Evolutionary conservation across 257 asterid genomes (phyloP), one percentile per base, ranked within the genome.

Genomic region (Forsythia suspensa): DNA sequence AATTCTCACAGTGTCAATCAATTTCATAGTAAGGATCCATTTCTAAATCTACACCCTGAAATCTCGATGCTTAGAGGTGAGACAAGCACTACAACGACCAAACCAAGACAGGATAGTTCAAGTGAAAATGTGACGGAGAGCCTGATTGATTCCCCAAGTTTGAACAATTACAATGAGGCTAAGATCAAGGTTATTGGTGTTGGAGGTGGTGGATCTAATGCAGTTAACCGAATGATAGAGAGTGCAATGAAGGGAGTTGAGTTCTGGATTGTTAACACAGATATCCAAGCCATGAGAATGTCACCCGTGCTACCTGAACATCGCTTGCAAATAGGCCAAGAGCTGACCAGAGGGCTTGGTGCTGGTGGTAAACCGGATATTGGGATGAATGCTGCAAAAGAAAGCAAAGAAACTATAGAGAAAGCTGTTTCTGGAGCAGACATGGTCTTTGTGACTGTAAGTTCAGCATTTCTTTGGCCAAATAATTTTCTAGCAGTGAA

Each of bases 121-220:
- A 79, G 85, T 71, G 81, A 82, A 77, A 85, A 76, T 84, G 86
- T 85, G 61, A 74, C 76, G 6, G 89, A 88, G 81, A 84, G 81
- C 73, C 84, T 80, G 76, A 79, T 48, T 63, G 88, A 82, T 69
- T 61, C 82, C 6, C 29, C 88, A 8, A 44, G 51, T 13, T 48
- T 81, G 12, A 84, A 80, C 76, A 85, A 82, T 80, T 73, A 71
- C 80, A 85, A 82, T 46, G 91, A 81, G 84, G 91, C 91, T 18
- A 85, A 77, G 76, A 88, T 88, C 76, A 88, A 88, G 82, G 91
- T 85, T 72, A 80, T 88, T 73, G 91, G 91, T 73, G 88, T 88
- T 55, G 91, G 91, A 69, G 91, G 91, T 7, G 91, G 91, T 16
- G 91, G 91, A 40, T 88, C 91, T 65, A 88, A 88, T 86, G 91